Percentiles rank a stretch among this genome's conserved stretches.
Evolutionary conservation across 2,329 filamentous ascomycete species (phyloP).

Genomic region (Verticillium nubilum): DNA sequence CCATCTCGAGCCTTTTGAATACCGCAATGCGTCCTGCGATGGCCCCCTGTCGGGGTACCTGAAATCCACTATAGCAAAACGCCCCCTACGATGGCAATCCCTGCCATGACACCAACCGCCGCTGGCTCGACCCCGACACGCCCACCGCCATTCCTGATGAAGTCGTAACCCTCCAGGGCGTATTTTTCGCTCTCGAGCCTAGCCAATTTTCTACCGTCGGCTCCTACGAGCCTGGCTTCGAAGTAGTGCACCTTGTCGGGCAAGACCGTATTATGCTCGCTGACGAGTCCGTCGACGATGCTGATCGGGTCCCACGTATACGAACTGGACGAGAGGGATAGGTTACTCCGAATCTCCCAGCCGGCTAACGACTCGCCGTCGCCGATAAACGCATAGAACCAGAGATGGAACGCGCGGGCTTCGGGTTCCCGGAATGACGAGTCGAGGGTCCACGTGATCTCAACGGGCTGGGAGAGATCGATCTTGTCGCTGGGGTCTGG

Average conservation of each 20-base stretch:
- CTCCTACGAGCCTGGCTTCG: neutral
- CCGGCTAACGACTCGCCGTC: neutral
- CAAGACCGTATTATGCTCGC: neutral
- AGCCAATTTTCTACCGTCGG: neutral
- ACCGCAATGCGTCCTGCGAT: too few relatives aligned
- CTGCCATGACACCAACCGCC: neutral
- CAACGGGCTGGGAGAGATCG: neutral
- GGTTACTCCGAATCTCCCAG: neutral
- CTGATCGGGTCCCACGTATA: neutral
- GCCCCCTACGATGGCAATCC: neutral
- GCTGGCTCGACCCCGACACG: neutral
- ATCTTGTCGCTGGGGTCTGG: neutral
- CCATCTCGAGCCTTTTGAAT: too few relatives aligned
- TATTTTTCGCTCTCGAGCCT: neutral
- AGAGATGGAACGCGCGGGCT: neutral
- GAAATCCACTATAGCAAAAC: neutral
- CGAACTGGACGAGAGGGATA: neutral
- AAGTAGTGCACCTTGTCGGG: neutral
- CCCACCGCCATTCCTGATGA: neutral
- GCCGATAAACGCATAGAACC: neutral
- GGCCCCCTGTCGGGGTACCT: too few relatives aligned
- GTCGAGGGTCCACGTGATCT: neutral
- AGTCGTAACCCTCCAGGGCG: neutral
- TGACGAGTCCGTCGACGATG: neutral
- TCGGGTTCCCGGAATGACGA: neutral